Percentiles rank a stretch among this genome's conserved stretches.
Evolutionary conservation across 1,139 yeast genomes (phyloP).

Genomic region (Spencermartinsiella ligniputridi): DNA sequence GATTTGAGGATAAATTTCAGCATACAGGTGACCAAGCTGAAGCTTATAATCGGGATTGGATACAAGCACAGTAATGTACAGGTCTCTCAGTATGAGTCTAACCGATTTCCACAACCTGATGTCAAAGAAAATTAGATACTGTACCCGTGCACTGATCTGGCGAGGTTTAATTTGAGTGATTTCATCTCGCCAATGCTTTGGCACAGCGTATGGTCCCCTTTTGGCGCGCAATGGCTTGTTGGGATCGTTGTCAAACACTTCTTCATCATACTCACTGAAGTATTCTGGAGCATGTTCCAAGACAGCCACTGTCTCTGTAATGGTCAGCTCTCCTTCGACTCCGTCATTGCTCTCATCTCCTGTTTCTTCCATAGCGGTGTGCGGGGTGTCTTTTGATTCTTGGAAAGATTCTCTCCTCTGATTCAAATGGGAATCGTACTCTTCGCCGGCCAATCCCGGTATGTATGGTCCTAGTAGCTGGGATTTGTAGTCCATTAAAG

Average conservation of each 20-base stretch:
- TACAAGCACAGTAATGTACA: conserved; percentile 66
- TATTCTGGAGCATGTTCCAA: neutral
- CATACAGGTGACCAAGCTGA: conserved; percentile 69
- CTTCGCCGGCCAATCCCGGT: conserved; percentile 16
- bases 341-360: conserved; percentile 11
- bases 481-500: conserved; percentile 14
- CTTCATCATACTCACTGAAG: conserved; percentile 1
- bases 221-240: neutral
- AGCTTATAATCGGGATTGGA: conserved; percentile 58
- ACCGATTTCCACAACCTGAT: conserved; percentile 68
- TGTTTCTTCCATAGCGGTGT: conserved; percentile 7
- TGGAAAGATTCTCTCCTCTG: no score
- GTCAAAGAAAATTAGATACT: conserved; percentile 67
- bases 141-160: conserved; percentile 50
- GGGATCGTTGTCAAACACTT: conserved; percentile 1
- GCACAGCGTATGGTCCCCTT: conserved; percentile 1
- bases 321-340: conserved; percentile 1
- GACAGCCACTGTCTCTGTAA: conserved; percentile 4
- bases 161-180: conserved; percentile 5
- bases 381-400: conserved; percentile 5
- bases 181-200: conserved; percentile 11
- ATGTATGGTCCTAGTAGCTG: conserved; percentile 19
- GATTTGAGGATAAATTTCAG: conserved; percentile 76
- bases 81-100: conserved; percentile 57
- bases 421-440: no score